Base-by-base conservation (phyloP, 2,329 filamentous ascomycete genomes). In the Metarhizium robertsii region DNA sequence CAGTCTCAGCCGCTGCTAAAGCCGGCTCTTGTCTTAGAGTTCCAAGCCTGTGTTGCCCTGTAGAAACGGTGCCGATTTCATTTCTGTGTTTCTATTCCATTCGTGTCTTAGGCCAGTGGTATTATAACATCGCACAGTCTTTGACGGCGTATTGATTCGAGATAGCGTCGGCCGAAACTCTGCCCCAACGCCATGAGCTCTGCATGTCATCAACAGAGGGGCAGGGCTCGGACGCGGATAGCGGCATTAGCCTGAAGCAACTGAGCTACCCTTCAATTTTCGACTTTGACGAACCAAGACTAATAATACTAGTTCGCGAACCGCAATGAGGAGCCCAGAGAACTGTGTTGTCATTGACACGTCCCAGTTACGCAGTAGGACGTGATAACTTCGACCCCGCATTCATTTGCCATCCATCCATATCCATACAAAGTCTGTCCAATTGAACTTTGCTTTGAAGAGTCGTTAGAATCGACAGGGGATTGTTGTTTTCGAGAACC, bases 141-240 rank as follows among this genome's bases (percentile, higher is more conserved):
- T 45, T 20, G 42, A 18, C n/a, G 18, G 16, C 42, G 38, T 13
- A 42, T 16, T 13, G n/a, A 10, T 16, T 14, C 7, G 38, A 40
- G 11, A 40, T 16, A 11, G 11, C 13, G 38, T 40, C 13, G 14
- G 14, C 14, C 14, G 11, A 34, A 40, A 5, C 13, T 40, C 38
- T 16, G 11, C 38, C 5, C 8, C 14, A 13, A 40, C 13, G 11
- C 5, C 38, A 40, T 40, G 38, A 2, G 34, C 34, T 13, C 7
- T 36, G 34, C 43, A 13, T 25, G 43, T 25, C 57, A 59, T 60
- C 53, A 56, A 55, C 57, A 55, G 40, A 43, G 45, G 29, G 57
- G 55, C 52, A 47, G 50, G 55, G 50, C 49, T 59, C 50, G 53
- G 54, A 46, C 55, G 50, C 59, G 59, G 59, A 54, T 58, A 52